Percentiles rank a stretch among this genome's conserved stretches.
Conservation (phyloP, 176 grass and related monocot species). For the Hsuehochloa calcarea region DNA sequence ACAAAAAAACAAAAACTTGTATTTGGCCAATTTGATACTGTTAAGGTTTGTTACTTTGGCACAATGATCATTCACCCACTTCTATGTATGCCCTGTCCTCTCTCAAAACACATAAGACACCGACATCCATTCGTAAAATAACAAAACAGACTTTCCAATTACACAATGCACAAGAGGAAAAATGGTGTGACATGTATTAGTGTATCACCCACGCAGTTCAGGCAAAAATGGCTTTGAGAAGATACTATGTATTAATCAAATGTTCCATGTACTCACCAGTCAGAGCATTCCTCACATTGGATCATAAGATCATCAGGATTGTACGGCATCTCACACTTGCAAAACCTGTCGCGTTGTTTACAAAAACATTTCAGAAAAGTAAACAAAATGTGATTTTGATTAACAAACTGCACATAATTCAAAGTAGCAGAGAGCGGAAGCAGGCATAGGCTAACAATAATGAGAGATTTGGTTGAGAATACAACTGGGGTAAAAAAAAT, state of each 20-base stretch:
- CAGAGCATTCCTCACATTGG: conserved; percentile 88
- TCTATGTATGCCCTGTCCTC: not conserved
- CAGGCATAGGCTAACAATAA: conserved; percentile 1
- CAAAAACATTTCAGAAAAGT: conserved; percentile 31
- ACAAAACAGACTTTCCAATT: conserved; percentile 1
- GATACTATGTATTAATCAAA: not conserved
- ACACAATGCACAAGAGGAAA: conserved; percentile 23
- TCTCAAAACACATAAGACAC: not conserved
- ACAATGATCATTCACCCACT: not conserved
- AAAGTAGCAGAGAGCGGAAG: not conserved
- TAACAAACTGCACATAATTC: conserved; percentile 4
- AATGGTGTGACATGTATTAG: not conserved
- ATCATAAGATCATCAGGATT: conserved; percentile 99
- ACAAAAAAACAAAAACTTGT: conserved; percentile 13
- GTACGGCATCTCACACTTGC: conserved; percentile 99
- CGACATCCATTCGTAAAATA: not conserved
- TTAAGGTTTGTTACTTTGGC: conserved; percentile 3
- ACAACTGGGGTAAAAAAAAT: not conserved
- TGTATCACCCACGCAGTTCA: not conserved
- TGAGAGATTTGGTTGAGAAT: conserved; percentile 4
- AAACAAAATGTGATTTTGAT: conserved; percentile 21
- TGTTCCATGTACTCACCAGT: conserved; percentile 63
- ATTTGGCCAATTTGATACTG: not conserved
- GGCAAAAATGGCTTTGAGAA: not conserved
- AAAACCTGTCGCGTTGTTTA: conserved; percentile 67